phyloP scores from a whole-genome alignment of 2,329 filamentous ascomycete genomes.

The Pseudogymnoascus sp. region DNA sequence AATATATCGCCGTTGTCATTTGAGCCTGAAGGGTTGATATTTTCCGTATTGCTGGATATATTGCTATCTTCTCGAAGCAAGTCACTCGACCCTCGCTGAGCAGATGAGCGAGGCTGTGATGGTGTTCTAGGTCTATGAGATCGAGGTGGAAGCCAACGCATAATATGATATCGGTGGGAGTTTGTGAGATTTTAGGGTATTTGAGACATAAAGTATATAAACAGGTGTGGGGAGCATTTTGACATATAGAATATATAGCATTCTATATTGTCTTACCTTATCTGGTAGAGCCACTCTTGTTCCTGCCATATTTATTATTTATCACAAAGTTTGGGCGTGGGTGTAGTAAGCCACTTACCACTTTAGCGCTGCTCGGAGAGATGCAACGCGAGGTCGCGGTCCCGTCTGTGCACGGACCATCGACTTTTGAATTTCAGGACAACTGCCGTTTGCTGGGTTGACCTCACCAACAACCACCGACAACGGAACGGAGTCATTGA shows the following conservation, averaged over 20 bases:
- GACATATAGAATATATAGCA: neutral
- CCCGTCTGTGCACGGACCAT: neutral
- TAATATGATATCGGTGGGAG: neutral
- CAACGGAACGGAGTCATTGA: conserved; percentile 11
- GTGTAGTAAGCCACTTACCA: neutral
- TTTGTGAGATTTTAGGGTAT: neutral
- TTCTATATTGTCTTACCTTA: neutral
- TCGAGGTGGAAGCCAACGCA: neutral
- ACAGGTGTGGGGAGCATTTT: neutral
- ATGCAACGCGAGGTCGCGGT: neutral
- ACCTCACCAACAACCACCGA: neutral
- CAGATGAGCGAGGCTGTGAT: neutral
- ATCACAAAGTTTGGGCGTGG: neutral
- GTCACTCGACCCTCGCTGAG: neutral
- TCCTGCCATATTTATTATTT: conserved; percentile 5
- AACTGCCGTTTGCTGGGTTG: neutral
- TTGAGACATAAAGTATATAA: neutral
- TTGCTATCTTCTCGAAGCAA: neutral
- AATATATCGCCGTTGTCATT: neutral
- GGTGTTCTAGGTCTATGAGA: neutral
- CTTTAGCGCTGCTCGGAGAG: neutral
- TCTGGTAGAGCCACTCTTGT: neutral
- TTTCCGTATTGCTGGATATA: neutral
- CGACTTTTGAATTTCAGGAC: conserved; percentile 1
- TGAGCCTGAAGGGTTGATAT: neutral